Evolutionary conservation across 78 protist species (phyloP).

Genomic region (Thecamonas trahens): DNA sequence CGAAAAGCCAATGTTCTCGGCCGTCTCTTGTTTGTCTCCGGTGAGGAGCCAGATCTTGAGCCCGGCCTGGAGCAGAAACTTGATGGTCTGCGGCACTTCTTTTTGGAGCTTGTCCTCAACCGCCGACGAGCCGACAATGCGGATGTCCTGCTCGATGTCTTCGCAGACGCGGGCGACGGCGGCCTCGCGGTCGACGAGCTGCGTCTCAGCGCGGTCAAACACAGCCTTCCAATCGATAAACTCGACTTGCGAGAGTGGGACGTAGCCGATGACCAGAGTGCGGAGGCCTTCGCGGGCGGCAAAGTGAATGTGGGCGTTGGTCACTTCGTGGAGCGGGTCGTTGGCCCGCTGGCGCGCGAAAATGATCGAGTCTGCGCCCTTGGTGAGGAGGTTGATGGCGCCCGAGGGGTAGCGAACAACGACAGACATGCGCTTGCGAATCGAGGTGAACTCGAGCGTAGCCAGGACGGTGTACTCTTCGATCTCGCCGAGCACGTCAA

Average conservation of each 20-base stretch:
- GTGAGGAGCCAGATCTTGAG: constrained; percentile 75
- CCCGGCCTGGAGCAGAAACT: constrained; percentile 47
- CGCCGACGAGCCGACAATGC: constrained; percentile 67
- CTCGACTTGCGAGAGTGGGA: constrained; percentile 27
- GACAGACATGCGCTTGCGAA: constrained; percentile 25
- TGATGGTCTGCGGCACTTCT: constrained; percentile 69
- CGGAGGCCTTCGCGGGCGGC: constrained; percentile 63
- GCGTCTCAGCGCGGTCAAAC: constrained; percentile 1
- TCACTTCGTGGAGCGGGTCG: no score
- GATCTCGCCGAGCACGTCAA: not conserved
- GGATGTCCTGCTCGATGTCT: constrained; percentile 47
- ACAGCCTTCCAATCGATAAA: constrained; percentile 19
- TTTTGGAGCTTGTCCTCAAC: constrained; percentile 78
- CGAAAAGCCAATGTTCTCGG: constrained; percentile 73
- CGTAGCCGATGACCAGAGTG: constrained; percentile 61
- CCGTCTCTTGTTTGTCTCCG: constrained; percentile 83
- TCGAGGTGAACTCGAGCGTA: constrained; percentile 18
- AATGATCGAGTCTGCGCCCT: constrained; percentile 48
- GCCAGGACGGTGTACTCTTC: not conserved
- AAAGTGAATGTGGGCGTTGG: not conserved
- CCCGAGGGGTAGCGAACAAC: constrained; percentile 11
- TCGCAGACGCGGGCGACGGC: constrained; percentile 10
- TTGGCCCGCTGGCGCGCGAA: constrained; percentile 14
- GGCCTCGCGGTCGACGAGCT: constrained; percentile 3
- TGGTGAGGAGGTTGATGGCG: constrained; percentile 15